Evolutionary conservation across 805 yeast species (phyloP).

Genomic region (Wickerhamiella vanderwaltii): DNA sequence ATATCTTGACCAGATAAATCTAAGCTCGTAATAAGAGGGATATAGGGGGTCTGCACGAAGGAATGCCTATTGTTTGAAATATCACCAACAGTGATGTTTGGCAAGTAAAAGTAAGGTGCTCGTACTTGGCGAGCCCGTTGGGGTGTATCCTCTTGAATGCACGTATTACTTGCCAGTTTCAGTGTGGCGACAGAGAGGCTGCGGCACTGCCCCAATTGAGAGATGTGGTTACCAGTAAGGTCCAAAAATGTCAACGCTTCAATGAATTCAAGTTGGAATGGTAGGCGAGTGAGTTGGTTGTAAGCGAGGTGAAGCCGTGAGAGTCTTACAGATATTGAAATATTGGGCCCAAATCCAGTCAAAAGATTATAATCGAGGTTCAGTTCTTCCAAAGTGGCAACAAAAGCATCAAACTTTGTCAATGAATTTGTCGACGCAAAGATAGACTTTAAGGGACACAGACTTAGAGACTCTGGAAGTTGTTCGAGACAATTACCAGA

Average conservation of each 20-base stretch:
- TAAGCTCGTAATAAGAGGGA: constrained; percentile 53
- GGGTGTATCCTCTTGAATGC: constrained; percentile 46
- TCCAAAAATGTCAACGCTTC: constrained; percentile 35
- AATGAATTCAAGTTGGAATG: constrained; percentile 53
- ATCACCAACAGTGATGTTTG: background rate
- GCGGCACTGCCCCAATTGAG: background rate
- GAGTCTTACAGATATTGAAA: constrained; percentile 47
- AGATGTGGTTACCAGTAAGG: constrained; percentile 33
- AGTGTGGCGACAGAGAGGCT: constrained; percentile 3
- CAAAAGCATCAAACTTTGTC: constrained; percentile 45
- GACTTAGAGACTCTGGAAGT: constrained; percentile 33
- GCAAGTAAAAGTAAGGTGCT: constrained; percentile 8
- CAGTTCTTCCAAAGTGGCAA: constrained; percentile 39
- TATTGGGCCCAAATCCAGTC: constrained; percentile 40
- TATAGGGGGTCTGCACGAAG: constrained; percentile 40
- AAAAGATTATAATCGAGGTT: constrained; percentile 72
- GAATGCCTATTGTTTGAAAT: background rate
- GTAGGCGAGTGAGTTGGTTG: constrained; percentile 53
- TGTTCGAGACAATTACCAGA: constrained; percentile 58
- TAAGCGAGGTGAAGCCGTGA: constrained; percentile 68
- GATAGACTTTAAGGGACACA: constrained; percentile 11
- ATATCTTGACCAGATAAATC: constrained; percentile 75
- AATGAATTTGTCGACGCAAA: constrained; percentile 26
- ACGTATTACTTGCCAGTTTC: constrained; percentile 32
- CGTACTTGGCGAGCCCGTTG: constrained; percentile 50